phyloP scores from a whole-genome alignment of 2,329 filamentous ascomycete genomes.

The Amauroascus verrucosus region DNA sequence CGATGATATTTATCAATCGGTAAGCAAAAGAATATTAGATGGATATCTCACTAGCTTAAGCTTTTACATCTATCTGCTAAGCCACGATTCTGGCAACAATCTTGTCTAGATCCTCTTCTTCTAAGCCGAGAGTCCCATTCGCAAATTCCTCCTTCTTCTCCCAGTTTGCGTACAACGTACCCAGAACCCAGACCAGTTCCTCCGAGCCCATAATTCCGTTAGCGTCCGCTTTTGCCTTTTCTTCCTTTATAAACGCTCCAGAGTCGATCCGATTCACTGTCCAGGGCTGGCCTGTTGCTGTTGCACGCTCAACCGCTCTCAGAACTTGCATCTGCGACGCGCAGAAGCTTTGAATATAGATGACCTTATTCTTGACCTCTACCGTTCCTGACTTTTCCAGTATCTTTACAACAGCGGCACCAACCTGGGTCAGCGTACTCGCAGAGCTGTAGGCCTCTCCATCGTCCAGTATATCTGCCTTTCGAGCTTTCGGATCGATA shows the following conservation, averaged over 20 bases:
- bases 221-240: slow-evolving; percentile 5
- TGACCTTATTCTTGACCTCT: slow-evolving; percentile 6
- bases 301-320: slow-evolving; percentile 5
- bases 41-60: background rate
- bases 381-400: slow-evolving; percentile 5
- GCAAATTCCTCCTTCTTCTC: slow-evolving; percentile 7
- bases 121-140: slow-evolving; percentile 3
- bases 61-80: no score
- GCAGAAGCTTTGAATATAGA: slow-evolving; percentile 13
- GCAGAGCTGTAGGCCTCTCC: slow-evolving; percentile 4
- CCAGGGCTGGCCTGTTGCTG: background rate
- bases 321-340: slow-evolving; percentile 10
- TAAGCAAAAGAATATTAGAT: background rate
- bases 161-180: slow-evolving; percentile 10
- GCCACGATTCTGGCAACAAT: background rate
- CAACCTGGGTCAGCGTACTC: slow-evolving; percentile 9
- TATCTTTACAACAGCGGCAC: slow-evolving; percentile 5
- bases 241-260: slow-evolving; percentile 3
- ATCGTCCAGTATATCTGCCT: slow-evolving; percentile 10
- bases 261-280: slow-evolving; percentile 1
- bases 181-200: slow-evolving; percentile 11
- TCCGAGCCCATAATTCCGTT: background rate
- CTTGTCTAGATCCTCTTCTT: slow-evolving; percentile 7
- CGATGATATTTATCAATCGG: no score
- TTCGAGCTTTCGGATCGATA: slow-evolving; percentile 1